Evolutionary conservation across 2,329 filamentous ascomycete genomes (phyloP).

Genomic region (Epichloe bromicola): DNA sequence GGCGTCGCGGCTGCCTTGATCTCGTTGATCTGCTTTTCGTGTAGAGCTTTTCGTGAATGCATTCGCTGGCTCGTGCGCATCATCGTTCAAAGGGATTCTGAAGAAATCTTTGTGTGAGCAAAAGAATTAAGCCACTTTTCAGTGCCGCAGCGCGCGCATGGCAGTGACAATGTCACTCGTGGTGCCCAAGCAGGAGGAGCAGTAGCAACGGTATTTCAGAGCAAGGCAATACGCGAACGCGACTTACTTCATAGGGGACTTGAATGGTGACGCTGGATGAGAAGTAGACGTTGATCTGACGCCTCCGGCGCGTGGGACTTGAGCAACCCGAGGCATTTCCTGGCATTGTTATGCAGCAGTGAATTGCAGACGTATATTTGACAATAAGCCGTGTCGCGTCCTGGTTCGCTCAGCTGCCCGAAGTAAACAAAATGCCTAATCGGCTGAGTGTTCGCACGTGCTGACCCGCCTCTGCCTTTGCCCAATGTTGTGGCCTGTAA

Average conservation of each 20-base stretch:
- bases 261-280: constrained; percentile 38
- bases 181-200: not conserved
- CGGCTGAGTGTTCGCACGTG: not conserved
- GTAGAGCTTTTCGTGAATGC: constrained; percentile 74
- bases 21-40: constrained; percentile 86
- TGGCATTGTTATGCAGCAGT: constrained; percentile 4
- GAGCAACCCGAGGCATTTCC: constrained; percentile 46
- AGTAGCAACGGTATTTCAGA: not conserved
- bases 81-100: constrained; percentile 93
- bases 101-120: constrained; percentile 6
- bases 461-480: not conserved
- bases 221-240: not conserved
- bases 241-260: constrained; percentile 45
- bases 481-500: not conserved
- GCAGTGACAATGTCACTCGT: not conserved
- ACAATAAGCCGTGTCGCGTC: constrained; percentile 5
- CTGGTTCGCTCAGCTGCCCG: constrained; percentile 4
- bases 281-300: constrained; percentile 35
- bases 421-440: constrained; percentile 10
- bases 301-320: constrained; percentile 36
- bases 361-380: constrained; percentile 2
- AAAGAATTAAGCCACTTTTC: not conserved
- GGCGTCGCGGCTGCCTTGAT: constrained; percentile 61
- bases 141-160: not conserved
- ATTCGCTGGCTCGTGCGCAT: constrained; percentile 77